phyloP scores from a whole-genome alignment of 768 basidiomycete species.

The Chalciporus chontae region DNA sequence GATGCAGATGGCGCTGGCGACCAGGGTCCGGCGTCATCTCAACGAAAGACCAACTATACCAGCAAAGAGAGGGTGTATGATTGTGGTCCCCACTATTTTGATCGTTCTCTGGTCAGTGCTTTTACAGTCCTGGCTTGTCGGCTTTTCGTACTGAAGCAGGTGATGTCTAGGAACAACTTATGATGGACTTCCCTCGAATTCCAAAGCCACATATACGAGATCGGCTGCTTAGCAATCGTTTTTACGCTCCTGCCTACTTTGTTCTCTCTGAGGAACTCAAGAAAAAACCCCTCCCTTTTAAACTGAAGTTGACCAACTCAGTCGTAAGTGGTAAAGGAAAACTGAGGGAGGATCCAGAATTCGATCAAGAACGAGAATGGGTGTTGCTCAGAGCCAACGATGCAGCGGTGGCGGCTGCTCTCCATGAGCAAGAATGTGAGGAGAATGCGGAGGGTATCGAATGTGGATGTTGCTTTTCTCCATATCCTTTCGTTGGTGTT shows the following conservation, averaged over 20 bases:
- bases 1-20: constrained; percentile 28
- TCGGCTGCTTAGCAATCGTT: constrained; percentile 33
- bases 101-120: constrained; percentile 47
- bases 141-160: neutral
- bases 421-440: constrained; percentile 40
- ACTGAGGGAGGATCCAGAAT: constrained; percentile 41
- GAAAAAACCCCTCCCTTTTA: constrained; percentile 34
- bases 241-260: constrained; percentile 70
- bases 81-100: constrained; percentile 45
- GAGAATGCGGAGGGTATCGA: constrained; percentile 65
- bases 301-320: constrained; percentile 32
- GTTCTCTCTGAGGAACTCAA: constrained; percentile 39
- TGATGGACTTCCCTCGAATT: constrained; percentile 53
- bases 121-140: neutral
- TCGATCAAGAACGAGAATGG: constrained; percentile 46
- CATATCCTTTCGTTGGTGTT: constrained; percentile 62
- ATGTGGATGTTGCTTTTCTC: constrained; percentile 84
- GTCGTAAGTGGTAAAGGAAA: constrained; percentile 41
- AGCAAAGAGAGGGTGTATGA: constrained; percentile 41
- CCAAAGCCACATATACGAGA: constrained; percentile 52
- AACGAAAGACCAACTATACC: constrained; percentile 52
- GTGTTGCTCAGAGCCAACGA: constrained; percentile 35
- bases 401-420: constrained; percentile 30
- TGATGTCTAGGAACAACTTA: constrained; percentile 45
- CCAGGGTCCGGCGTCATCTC: constrained; percentile 36